Evolutionary conservation across 2,329 filamentous ascomycete genomes (phyloP), one percentile per base, ranked within the genome.

Genomic region (Corynespora cassiicola): DNA sequence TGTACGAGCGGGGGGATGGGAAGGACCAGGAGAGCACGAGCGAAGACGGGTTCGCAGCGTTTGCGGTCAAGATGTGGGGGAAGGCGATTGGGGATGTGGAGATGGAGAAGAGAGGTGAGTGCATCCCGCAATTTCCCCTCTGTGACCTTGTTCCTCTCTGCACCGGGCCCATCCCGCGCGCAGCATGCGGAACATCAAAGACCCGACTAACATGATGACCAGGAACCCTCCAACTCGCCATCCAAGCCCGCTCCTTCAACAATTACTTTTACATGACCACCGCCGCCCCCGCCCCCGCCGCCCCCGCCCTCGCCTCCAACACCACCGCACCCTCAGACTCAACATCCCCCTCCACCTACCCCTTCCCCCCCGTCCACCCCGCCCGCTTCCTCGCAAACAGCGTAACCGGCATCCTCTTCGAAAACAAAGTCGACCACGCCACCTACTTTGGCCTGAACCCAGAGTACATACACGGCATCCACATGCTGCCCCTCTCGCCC

Each of bases 21-120:
- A 91, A 91, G 71, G 83, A 92, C 64, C 80, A 91, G 70, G 94
- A 97, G 66, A 94, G 88, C 19, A 89, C 86, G 29, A 92, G 88
- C 0, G 92, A 97, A 70, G 94, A 97, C 67, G 83, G 84, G 48
- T 90, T 96, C 82, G 85, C 87, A 43, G 82, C 84, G 6, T 96
- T 94, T 66, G 89, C 87, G 0, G 70, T 96, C 60, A 95, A 96
- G 75, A 89, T 97, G 85, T 97, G 94, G 94, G 94, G 91, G 4
- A 78, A 77, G 21, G 85, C 87, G 3, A 84, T 78, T 47, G 84
- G 86, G n/a, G 86, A 97, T 68, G 69, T 69, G 5, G 84, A 86
- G 52, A 85, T 96, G 80, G 89, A 92, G 66, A 86, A 86, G 31
- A 79, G 90, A 59, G 63, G 63, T 59, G 52, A 26, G 47, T 40